Evolutionary conservation across 1,284 basidiomycete genomes (phyloP).

Genomic region (Amylostereum chailletii): DNA sequence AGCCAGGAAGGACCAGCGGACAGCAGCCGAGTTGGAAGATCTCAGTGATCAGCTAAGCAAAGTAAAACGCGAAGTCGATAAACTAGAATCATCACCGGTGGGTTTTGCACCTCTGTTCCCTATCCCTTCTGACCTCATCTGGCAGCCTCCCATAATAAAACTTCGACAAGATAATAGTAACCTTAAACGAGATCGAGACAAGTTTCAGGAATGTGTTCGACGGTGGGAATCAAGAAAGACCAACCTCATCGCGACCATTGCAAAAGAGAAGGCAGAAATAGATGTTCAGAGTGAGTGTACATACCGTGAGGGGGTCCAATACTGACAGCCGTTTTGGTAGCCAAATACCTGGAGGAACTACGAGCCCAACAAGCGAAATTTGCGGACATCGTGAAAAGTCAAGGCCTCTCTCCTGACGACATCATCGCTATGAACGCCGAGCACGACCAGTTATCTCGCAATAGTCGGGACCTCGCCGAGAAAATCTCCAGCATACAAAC

Average conservation of each 20-base stretch:
- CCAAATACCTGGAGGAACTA: conserved; percentile 47
- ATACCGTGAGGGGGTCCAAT: not conserved
- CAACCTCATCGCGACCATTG: conserved; percentile 52
- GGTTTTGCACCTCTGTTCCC: not conserved
- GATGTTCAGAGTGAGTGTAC: conserved; percentile 10
- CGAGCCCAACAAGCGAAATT: conserved; percentile 57
- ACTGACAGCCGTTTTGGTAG: conserved; percentile 26
- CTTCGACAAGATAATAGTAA: conserved; percentile 47
- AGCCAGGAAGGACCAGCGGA: conserved; percentile 62
- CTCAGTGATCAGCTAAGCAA: conserved; percentile 36
- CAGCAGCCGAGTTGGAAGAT: conserved; percentile 52
- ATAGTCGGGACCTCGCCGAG: conserved; percentile 65
- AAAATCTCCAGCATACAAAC: conserved; percentile 69
- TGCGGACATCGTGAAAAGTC: conserved; percentile 60
- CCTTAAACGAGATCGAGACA: conserved; percentile 55
- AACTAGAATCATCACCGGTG: conserved; percentile 32
- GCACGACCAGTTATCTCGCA: conserved; percentile 63
- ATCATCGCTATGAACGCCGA: conserved; percentile 82
- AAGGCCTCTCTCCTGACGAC: conserved; percentile 82
- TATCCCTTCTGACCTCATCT: conserved; percentile 4
- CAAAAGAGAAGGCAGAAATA: conserved; percentile 54
- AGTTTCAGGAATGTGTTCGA: conserved; percentile 60
- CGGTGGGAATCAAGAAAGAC: conserved; percentile 57
- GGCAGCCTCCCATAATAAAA: conserved; percentile 59
- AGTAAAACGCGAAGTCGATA: conserved; percentile 44